Conservation (phyloP, 129 eudicot species). For the Dittrichia graveolens region DNA sequence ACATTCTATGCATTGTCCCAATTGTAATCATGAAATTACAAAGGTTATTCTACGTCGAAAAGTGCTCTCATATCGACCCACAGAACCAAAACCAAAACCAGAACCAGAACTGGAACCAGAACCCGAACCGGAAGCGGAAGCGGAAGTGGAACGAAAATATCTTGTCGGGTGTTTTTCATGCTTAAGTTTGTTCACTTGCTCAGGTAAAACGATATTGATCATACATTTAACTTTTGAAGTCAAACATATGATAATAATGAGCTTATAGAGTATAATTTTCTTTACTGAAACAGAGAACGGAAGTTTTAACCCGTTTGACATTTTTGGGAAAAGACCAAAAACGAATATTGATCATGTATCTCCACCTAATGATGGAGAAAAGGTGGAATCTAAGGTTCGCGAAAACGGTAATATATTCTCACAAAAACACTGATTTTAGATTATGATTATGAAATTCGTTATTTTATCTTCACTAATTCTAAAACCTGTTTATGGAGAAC, state of each 20-base stretch:
- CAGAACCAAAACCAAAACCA: background rate
- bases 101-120: background rate
- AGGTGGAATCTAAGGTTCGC: background rate
- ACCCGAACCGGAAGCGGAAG: constrained; percentile 18
- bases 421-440: background rate
- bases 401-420: constrained; percentile 24
- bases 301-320: constrained; percentile 33
- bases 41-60: constrained; percentile 63
- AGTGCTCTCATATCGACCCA: background rate
- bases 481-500: background rate
- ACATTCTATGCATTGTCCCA: constrained; percentile 60
- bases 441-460: background rate
- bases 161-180: constrained; percentile 64
- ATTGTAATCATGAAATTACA: constrained; percentile 45
- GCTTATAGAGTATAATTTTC: background rate
- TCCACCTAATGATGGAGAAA: background rate
- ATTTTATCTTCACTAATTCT: background rate
- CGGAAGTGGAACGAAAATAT: constrained; percentile 16
- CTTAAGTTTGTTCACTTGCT: constrained; percentile 55
- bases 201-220: constrained; percentile 32
- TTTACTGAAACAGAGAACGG: constrained; percentile 20
- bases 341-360: background rate
- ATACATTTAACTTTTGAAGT: background rate
- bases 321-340: constrained; percentile 16
- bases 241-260: background rate